Evolutionary conservation across 2,329 filamentous ascomycete species (phyloP), one percentile per base, ranked within the genome.

Genomic region (Fusarium luffae): DNA sequence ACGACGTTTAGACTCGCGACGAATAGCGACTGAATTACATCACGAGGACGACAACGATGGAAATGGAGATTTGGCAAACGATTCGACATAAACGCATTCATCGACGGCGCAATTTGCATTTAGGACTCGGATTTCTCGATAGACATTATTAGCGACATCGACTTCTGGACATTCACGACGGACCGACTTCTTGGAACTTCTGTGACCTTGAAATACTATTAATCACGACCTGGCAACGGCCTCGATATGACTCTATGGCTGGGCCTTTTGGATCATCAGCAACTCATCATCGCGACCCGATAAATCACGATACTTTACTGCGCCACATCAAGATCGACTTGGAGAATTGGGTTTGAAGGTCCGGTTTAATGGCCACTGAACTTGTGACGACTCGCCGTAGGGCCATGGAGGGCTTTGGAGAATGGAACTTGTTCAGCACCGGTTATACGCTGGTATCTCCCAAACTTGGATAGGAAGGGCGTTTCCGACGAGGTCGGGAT

Each of bases 101-200:
- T 40, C 37, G 48, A 42, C 51, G 63, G 55, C 63, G 63, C 40
- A 47, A 48, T 42, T 52, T 47, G 30, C 44, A n/a, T 57, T 67
- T 48, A 47, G 27, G 47, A 34, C 3, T 27, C 44, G 18, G 30
- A 28, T 21, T 44, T 23, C 28, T 42, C 40, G 47, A 61, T 55
- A 66, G 18, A 61, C 25, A n/a, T 48, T 48, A 18, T 18, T 44
- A 27, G 21, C 30, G 37, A 49, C n/a, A 30, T 37, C 44, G 44
- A 28, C 30, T 23, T 40, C 7, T 40, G 6, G 25, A 19, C 21
- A 21, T 18, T 66, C 48, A 43, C 21, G 23, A 27, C 21, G 4
- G 23, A 21, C 41, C 16, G 23, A 16, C 21, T 27, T 18, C 28
- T 41, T 5, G 34, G 46, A 21, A 49, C 43, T 2, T 32, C 44